Percentiles rank a stretch among this genome's conserved stretches.
These are phyloP conservation scores for Exophiala oligosperma DNA, from an alignment of 2,329 filamentous ascomycete species.

Conservation along the genomic window DNA sequence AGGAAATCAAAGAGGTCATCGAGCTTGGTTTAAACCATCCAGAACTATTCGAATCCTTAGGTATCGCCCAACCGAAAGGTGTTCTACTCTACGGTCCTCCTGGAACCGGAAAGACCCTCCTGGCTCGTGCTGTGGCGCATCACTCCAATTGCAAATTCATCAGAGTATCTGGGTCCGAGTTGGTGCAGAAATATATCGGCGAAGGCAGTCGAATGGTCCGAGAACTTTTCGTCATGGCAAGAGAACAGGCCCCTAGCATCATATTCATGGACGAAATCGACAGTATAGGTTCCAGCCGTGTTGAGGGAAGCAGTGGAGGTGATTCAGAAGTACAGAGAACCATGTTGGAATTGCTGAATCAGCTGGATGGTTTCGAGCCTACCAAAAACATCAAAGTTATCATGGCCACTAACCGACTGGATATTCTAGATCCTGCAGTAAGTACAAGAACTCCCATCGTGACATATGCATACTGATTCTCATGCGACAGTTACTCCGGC, in stretches of 20 bases:
- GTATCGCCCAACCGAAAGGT: constrained; percentile 97
- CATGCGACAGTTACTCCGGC: constrained; percentile 66
- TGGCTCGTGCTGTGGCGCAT: constrained; percentile 93
- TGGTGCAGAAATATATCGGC: constrained; percentile 99
- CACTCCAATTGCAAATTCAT: constrained; percentile 99
- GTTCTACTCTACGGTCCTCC: constrained; percentile 95
- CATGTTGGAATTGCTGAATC: constrained; percentile 97
- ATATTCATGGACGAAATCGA: constrained; percentile 99
- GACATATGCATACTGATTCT: not conserved
- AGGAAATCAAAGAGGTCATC: constrained; percentile 99
- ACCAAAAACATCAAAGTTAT: constrained; percentile 99
- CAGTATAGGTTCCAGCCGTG: constrained; percentile 94
- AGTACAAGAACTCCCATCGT: not conserved
- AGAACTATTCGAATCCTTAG: constrained; percentile 93
- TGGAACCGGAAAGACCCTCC: constrained; percentile 93
- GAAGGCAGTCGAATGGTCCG: constrained; percentile 98
- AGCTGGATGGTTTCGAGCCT: constrained; percentile 96
- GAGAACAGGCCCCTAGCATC: constrained; percentile 96
- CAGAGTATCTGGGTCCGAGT: constrained; percentile 88
- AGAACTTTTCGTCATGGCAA: constrained; percentile 98
- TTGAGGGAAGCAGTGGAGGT: constrained; percentile 91
- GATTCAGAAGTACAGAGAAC: constrained; percentile 98
- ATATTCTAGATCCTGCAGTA: constrained; percentile 86
- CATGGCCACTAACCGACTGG: constrained; percentile 98
- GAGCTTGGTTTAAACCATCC: constrained; percentile 98